Conservation (phyloP, 148 eudicot genomes). For the Heliosperma pusillum region DNA sequence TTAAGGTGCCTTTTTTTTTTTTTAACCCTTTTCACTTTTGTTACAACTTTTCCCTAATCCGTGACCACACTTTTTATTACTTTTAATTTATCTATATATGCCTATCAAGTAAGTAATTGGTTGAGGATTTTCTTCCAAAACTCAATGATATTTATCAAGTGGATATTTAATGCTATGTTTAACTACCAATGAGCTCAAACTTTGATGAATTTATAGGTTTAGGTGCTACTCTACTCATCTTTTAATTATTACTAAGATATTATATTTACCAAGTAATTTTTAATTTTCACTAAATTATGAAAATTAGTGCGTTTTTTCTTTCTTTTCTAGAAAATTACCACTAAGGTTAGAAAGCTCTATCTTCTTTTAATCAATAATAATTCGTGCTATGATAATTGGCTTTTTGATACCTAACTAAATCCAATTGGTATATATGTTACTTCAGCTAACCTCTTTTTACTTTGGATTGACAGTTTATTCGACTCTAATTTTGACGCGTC, state of each 20-base stretch:
- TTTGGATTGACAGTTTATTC: neutral
- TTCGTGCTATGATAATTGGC: neutral
- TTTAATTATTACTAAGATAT: neutral
- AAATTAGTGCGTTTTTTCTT: neutral
- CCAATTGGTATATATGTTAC: constrained; percentile 24
- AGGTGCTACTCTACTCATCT: constrained; percentile 18
- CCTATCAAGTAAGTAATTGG: too few relatives aligned
- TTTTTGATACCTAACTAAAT: constrained; percentile 12
- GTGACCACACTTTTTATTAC: too few relatives aligned
- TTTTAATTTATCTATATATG: too few relatives aligned
- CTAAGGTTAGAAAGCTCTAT: neutral
- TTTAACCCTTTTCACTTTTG: too few relatives aligned
- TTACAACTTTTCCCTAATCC: too few relatives aligned
- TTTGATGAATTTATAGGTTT: constrained; percentile 15
- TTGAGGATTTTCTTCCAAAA: constrained; percentile 3
- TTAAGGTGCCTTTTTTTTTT: too few relatives aligned
- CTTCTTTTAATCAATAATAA: neutral
- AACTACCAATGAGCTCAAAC: constrained; percentile 3
- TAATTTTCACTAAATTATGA: constrained; percentile 8
- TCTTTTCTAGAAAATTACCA: neutral
- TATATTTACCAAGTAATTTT: neutral
- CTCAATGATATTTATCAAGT: constrained; percentile 14
- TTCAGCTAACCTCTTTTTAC: constrained; percentile 9
- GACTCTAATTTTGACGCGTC: constrained; percentile 20
- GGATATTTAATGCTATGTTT: constrained; percentile 21